Base-by-base conservation (phyloP, 352 stramenopile species). In the Phytophthora melonis region DNA sequence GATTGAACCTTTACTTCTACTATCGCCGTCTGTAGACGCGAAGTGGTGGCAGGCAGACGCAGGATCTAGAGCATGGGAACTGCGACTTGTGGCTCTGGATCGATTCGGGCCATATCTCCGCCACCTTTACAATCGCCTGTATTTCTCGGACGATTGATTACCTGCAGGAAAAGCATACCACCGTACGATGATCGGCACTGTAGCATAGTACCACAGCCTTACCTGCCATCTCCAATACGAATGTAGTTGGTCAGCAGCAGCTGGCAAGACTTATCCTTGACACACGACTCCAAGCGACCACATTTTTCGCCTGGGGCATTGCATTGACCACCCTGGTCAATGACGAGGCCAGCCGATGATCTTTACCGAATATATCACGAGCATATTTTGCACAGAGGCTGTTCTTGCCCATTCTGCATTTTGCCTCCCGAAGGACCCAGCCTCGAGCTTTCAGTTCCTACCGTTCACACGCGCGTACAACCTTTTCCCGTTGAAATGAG, bases 391-490 rank as follows among this genome's bases (percentile, higher is more conserved):
- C 39, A 41, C 45, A 8, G 47, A n/a, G 13, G 14, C 18, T 23
- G 10, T 45, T 47, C 11, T 55, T 72, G 61, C 25, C 43, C 61
- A 74, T 60, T 74, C 54, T 65, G 39, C 43, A 66, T 66, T 69
- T 30, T 65, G 43, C 16, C 41, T 27, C 18, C 14, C 25, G 36
- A 57, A 66, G 45, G 58, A 66, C 58, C 27, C 11, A 54, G 47
- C 18, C 18, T 9, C 6, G 18, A n/a, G 14, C 41, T 9, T 19
- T 18, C 18, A 41, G 32, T 62, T 23, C 53, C 56, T 54, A 70
- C 54, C 27, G 55, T 53, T 5, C 45, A 13, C 55, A 65, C 25
- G 43, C 54, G 47, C 56, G 45, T 65, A 60, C 36, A 23, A 23
- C 49, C 6, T n/a, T n/a, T 8, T 21, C 18, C 47, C 36, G 21